Conservation (phyloP, 129 eudicot species). For the Flaveria brownii region DNA sequence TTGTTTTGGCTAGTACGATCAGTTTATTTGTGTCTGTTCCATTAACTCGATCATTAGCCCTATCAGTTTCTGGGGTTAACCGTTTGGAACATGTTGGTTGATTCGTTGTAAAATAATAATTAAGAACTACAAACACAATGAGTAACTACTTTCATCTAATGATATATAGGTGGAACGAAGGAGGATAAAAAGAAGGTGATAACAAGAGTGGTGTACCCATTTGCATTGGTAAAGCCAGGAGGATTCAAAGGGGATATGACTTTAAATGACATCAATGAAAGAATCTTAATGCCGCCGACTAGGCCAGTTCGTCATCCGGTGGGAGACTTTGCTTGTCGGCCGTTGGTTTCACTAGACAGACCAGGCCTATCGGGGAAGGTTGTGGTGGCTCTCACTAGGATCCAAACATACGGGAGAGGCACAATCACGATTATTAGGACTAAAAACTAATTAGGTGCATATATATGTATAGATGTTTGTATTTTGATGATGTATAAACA, state of each 20-base stretch:
- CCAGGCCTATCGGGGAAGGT: conserved; percentile 89
- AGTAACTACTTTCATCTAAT: background rate
- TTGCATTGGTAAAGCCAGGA: conserved; percentile 90
- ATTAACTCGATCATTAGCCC: too few species aligned
- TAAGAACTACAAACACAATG: background rate
- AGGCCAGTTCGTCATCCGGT: conserved; percentile 88
- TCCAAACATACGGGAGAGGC: conserved; percentile 92
- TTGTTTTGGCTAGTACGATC: too few species aligned
- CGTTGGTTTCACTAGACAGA: conserved; percentile 50
- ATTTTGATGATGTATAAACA: conserved; percentile 19
- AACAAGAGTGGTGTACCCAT: conserved; percentile 73
- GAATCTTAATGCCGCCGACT: conserved; percentile 82
- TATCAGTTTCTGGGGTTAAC: too few species aligned
- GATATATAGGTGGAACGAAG: conserved; percentile 27
- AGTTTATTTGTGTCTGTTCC: too few species aligned
- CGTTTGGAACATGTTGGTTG: too few species aligned
- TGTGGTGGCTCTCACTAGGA: conserved; percentile 78
- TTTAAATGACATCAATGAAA: conserved; percentile 74
- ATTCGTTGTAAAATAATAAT: too few species aligned
- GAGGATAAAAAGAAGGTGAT: conserved; percentile 44
- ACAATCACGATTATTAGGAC: conserved; percentile 91
- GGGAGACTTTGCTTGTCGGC: conserved; percentile 85
- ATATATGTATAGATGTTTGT: background rate
- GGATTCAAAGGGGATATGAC: conserved; percentile 81
- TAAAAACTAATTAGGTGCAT: conserved; percentile 40